A percentile compares a stretch with the other conserved stretches of the same genome.
Conservation (phyloP, 306 rosid genomes). For the Cicer bijugum region DNA sequence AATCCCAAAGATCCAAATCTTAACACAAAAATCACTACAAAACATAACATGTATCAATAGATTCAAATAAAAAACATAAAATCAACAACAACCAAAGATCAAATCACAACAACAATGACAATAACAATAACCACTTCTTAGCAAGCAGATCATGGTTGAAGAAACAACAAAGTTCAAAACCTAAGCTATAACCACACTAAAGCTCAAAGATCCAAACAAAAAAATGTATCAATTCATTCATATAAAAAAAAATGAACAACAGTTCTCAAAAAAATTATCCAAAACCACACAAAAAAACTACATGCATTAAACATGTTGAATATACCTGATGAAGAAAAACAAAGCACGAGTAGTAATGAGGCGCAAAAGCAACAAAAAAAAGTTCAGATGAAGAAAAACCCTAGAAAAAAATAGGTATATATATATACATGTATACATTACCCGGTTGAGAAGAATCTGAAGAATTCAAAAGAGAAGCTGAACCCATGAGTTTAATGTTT, state of each 20-base stretch:
- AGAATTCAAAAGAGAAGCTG: constrained; percentile 46
- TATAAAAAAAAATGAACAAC: not conserved
- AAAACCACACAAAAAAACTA: not conserved
- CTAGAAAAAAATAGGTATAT: not conserved
- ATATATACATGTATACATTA: not conserved
- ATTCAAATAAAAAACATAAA: not conserved
- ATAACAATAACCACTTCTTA: not conserved
- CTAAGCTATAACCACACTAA: constrained; percentile 14
- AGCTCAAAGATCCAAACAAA: not conserved
- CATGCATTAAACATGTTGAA: not conserved
- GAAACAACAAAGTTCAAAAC: constrained; percentile 1
- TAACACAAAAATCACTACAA: not conserved
- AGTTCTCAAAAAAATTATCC: not conserved
- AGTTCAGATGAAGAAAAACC: not conserved
- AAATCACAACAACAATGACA: not conserved
- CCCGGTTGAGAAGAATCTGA: constrained; percentile 34
- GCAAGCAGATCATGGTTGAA: not conserved
- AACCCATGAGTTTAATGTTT: constrained; percentile 38
- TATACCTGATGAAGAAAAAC: not conserved
- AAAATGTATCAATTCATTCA: not conserved
- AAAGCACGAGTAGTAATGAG: not conserved
- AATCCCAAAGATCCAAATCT: not conserved
- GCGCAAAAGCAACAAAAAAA: not conserved
- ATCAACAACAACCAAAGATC: not conserved
- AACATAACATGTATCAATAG: not conserved